A percentile compares a stretch with the other conserved stretches of the same genome.
Evolutionary conservation across 768 basidiomycete species (phyloP).

Genomic region (Dioszegia aurantiaca): DNA sequence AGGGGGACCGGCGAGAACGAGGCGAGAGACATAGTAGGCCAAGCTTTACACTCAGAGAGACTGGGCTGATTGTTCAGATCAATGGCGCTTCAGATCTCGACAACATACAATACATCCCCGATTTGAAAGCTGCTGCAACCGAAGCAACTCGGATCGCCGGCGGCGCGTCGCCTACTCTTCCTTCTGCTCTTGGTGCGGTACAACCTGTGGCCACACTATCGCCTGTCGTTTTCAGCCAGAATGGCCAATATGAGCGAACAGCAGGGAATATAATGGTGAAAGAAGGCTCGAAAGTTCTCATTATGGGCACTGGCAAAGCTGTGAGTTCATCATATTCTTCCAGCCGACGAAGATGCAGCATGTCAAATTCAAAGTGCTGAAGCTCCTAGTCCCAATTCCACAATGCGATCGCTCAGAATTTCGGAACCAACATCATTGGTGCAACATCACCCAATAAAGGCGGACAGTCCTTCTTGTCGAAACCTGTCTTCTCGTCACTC

Average conservation of each 20-base stretch:
- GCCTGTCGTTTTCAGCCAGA: constrained; percentile 8
- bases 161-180: not conserved
- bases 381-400: constrained; percentile 14
- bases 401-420: constrained; percentile 15
- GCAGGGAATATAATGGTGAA: constrained; percentile 7
- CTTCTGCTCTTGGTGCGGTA: not conserved
- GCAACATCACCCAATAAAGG: constrained; percentile 14
- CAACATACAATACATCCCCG: constrained; percentile 3
- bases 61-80: constrained; percentile 10
- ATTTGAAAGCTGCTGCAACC: constrained; percentile 13
- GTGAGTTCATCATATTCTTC: too few relatives aligned
- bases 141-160: constrained; percentile 9
- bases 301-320: constrained; percentile 21
- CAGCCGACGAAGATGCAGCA: too few relatives aligned
- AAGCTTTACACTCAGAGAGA: not conserved
- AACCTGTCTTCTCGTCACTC: constrained; percentile 6
- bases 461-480: constrained; percentile 9
- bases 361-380: too few relatives aligned
- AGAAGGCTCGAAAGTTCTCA: constrained; percentile 5
- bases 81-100: constrained; percentile 12
- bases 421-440: constrained; percentile 17
- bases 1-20: constrained; percentile 21
- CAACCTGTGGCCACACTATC: not conserved
- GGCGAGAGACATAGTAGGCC: constrained; percentile 15
- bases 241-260: constrained; percentile 14